Evolutionary conservation across 352 stramenopile species (phyloP).

Genomic region (Elongisporangium prolatum): DNA sequence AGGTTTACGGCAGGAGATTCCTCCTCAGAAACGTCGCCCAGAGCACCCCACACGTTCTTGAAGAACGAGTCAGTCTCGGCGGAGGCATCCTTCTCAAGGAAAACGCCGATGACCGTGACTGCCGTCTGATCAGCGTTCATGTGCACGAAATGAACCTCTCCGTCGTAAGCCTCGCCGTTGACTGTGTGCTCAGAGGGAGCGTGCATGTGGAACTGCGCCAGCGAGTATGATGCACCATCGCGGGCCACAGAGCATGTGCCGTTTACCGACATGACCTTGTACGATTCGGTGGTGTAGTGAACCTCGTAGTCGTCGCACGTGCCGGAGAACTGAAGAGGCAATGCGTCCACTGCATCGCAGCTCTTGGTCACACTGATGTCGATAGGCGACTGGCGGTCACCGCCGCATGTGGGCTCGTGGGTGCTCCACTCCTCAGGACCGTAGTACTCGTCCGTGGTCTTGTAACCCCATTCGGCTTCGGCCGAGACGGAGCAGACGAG

Average conservation of each 20-base stretch:
- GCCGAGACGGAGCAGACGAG: background rate
- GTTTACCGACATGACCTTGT: conserved; percentile 10
- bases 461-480: conserved; percentile 3
- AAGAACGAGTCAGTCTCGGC: conserved; percentile 24
- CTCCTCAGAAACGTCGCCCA: conserved; percentile 25
- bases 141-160: conserved; percentile 39
- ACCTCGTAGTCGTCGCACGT: conserved; percentile 16
- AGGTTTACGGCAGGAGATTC: conserved; percentile 14
- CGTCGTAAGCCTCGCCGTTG: conserved; percentile 24
- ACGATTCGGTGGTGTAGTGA: conserved; percentile 12
- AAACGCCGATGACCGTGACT: conserved; percentile 1
- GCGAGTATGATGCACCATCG: conserved; percentile 14
- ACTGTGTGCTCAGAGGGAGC: conserved; percentile 33
- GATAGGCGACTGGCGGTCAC: conserved; percentile 10
- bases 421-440: conserved; percentile 6
- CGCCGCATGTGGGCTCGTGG: conserved; percentile 8
- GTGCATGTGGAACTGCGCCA: conserved; percentile 32
- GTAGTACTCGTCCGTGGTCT: conserved; percentile 3
- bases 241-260: background rate
- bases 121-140: conserved; percentile 8
- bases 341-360: conserved; percentile 3
- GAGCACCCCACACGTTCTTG: conserved; percentile 19
- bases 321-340: conserved; percentile 15
- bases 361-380: conserved; percentile 10
- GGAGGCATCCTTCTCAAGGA: conserved; percentile 14